phyloP scores from a whole-genome alignment of 345 rosid genomes.

The Chamaenerion angustifolium region DNA sequence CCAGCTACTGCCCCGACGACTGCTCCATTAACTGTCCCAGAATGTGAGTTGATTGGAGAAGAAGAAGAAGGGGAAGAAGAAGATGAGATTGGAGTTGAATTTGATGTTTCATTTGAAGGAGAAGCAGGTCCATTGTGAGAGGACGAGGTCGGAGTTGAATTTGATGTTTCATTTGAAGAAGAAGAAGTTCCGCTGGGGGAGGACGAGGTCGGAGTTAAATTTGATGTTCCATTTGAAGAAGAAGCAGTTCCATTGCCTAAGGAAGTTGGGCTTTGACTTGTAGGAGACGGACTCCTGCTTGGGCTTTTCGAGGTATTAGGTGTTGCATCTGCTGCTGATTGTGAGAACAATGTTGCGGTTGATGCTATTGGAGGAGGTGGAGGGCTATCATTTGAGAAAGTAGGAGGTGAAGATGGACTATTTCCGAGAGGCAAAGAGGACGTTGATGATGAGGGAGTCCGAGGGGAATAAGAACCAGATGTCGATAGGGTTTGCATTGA shows the following conservation, averaged over 20 bases:
- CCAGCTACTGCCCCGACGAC: slow-evolving; percentile 34
- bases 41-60: background rate
- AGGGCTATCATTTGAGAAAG: background rate
- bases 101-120: background rate
- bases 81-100: slow-evolving; percentile 6
- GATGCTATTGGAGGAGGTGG: background rate
- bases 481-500: background rate
- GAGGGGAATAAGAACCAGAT: slow-evolving; percentile 6
- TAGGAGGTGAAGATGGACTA: background rate
- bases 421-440: slow-evolving; percentile 6
- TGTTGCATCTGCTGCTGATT: too few relatives aligned
- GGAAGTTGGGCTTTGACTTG: background rate
- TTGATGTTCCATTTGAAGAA: background rate
- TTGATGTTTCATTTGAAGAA: background rate
- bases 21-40: slow-evolving; percentile 4
- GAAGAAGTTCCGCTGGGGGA: too few relatives aligned
- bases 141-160: slow-evolving; percentile 6
- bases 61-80: background rate
- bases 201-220: slow-evolving; percentile 9
- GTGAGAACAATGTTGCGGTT: too few relatives aligned
- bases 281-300: too few relatives aligned
- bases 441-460: background rate
- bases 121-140: too few relatives aligned
- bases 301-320: too few relatives aligned
- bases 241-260: background rate